Conservation (phyloP, 108 stramenopile genomes). For the Stephanodiscus minutulus region DNA sequence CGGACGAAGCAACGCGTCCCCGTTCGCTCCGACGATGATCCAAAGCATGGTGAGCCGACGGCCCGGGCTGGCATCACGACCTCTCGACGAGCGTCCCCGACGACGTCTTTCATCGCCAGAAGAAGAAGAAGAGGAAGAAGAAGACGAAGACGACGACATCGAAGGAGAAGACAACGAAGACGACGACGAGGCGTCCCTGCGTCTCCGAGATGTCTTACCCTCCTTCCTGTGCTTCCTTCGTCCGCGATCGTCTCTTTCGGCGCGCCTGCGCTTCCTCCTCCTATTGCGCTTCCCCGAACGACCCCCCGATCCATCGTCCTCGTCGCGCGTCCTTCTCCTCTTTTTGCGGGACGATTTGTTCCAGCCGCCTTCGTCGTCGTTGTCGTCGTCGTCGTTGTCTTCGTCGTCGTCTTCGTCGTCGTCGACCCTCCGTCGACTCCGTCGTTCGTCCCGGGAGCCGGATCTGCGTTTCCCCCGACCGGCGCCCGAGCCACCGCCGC, state of each 20-base stretch:
- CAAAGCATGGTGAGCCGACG: too few species aligned
- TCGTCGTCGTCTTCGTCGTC: constrained; percentile 2
- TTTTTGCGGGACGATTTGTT: constrained; percentile 2
- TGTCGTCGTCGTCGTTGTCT: constrained; percentile 6
- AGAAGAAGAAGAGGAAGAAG: neutral
- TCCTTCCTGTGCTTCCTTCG: neutral
- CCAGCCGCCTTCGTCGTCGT: neutral
- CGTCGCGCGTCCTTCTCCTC: neutral
- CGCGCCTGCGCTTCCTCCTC: neutral
- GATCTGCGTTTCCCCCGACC: neutral
- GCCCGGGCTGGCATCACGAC: too few species aligned
- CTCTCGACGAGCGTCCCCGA: neutral
- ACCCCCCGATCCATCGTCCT: constrained; percentile 3
- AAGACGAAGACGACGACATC: too few species aligned
- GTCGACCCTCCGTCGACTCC: neutral
- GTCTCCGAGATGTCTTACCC: neutral
- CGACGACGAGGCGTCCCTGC: neutral
- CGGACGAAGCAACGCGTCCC: too few species aligned
- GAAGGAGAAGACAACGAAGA: neutral
- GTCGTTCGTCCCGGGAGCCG: neutral
- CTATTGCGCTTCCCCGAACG: neutral
- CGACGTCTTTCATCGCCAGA: neutral
- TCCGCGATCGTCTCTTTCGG: neutral
- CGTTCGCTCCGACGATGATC: too few species aligned
- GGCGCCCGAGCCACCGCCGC: too few species aligned